Evolutionary conservation across 768 basidiomycete species (phyloP).

Genomic region (Hortiboletus campestris): DNA sequence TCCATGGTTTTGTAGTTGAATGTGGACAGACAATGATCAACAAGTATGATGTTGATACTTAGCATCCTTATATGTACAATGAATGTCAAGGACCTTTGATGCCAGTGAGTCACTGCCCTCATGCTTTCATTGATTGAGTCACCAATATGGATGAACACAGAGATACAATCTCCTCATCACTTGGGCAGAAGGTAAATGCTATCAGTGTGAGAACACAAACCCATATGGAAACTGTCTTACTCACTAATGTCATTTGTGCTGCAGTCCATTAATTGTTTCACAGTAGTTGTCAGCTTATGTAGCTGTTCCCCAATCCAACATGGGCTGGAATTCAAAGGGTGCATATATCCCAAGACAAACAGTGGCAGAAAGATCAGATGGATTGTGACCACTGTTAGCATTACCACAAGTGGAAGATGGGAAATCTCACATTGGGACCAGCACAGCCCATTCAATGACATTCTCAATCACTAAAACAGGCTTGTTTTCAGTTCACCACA

Average conservation of each 20-base stretch:
- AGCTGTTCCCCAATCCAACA: constrained; percentile 3
- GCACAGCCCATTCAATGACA: constrained; percentile 1
- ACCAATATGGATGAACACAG: background rate
- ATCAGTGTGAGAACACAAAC: background rate
- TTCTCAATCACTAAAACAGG: background rate
- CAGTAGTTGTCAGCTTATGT: background rate
- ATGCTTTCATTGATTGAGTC: no score
- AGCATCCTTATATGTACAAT: background rate
- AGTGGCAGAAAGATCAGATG: background rate
- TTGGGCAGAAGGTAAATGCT: background rate
- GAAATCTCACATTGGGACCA: background rate
- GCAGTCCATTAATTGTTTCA: background rate
- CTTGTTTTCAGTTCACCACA: background rate
- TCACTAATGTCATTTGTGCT: background rate
- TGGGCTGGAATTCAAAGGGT: constrained; percentile 2
- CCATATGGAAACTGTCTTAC: background rate
- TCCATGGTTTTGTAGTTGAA: background rate
- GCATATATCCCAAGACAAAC: background rate
- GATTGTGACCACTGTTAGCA: background rate
- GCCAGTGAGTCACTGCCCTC: background rate
- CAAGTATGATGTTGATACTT: background rate
- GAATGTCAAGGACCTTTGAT: background rate
- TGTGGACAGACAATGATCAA: background rate
- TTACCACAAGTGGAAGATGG: background rate
- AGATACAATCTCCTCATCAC: background rate